Evolutionary conservation across 1,284 basidiomycete genomes (phyloP).

Genomic region (Ceratobasidium sp.): DNA sequence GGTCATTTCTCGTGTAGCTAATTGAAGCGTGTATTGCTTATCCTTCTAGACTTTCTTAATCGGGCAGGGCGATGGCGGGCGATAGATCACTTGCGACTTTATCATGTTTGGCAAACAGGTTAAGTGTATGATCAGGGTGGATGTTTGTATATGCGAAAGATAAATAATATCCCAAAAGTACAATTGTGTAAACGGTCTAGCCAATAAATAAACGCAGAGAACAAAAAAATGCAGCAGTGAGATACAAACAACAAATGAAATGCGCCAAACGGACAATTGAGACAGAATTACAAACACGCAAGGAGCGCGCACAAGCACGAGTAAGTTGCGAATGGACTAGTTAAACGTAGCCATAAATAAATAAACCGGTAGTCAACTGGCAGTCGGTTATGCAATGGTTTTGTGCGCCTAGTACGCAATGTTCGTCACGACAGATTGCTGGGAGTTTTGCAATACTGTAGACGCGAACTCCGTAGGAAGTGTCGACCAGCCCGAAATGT

Average conservation of each 20-base stretch:
- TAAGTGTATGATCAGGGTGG: constrained; percentile 22
- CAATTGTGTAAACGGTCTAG: constrained; percentile 38
- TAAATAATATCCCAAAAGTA: constrained; percentile 43
- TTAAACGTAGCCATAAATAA: constrained; percentile 8
- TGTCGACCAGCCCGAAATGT: constrained; percentile 31
- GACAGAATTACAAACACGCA: constrained; percentile 32
- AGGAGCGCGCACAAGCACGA: too few species aligned
- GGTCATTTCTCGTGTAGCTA: not conserved
- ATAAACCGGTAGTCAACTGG: not conserved
- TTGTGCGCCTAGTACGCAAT: constrained; percentile 38
- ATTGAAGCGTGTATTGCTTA: constrained; percentile 8
- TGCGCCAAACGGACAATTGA: constrained; percentile 21
- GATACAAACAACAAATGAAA: constrained; percentile 40
- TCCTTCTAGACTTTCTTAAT: constrained; percentile 21
- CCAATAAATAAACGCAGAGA: constrained; percentile 37
- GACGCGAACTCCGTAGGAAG: constrained; percentile 23
- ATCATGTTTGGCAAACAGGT: constrained; percentile 12
- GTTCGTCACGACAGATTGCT: constrained; percentile 8
- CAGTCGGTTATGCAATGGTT: constrained; percentile 5
- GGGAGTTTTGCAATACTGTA: constrained; percentile 14
- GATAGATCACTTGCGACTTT: constrained; percentile 22
- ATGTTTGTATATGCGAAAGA: constrained; percentile 23
- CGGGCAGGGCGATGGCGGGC: constrained; percentile 9
- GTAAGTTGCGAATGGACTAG: constrained; percentile 1
- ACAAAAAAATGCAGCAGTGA: constrained; percentile 15